phyloP scores from a whole-genome alignment of 495 filamentous ascomycete genomes.

The Aspergillus affinis region DNA sequence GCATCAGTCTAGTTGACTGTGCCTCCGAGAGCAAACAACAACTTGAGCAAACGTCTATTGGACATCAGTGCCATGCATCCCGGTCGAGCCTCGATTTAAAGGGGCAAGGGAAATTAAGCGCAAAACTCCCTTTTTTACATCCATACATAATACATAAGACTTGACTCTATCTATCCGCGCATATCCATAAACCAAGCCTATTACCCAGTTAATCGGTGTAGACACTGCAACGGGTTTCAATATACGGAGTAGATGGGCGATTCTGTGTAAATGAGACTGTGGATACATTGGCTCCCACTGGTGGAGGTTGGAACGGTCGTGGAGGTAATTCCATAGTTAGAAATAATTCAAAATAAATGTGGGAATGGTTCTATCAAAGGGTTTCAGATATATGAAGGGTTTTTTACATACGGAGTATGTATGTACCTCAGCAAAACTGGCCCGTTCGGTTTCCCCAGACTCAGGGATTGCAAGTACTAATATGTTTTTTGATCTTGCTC shows the following conservation, averaged over 20 bases:
- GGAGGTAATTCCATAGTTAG: neutral
- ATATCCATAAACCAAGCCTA: too few species aligned
- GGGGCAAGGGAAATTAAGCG: neutral
- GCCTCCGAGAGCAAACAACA: neutral
- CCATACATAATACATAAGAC: too few species aligned
- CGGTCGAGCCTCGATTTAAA: neutral
- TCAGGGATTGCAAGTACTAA: too few species aligned
- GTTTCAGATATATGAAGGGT: too few species aligned
- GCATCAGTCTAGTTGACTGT: neutral
- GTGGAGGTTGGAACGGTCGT: neutral
- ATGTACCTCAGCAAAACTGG: too few species aligned
- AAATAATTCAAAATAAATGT: neutral
- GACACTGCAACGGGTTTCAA: neutral
- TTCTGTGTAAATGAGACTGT: neutral
- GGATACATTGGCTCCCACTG: neutral
- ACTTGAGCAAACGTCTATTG: neutral
- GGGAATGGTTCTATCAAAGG: conserved; percentile 1
- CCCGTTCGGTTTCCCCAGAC: too few species aligned
- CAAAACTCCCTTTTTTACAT: too few species aligned
- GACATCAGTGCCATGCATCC: neutral
- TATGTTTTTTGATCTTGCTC: too few species aligned
- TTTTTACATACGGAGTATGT: too few species aligned
- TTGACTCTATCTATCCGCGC: too few species aligned
- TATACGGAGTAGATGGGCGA: too few species aligned
- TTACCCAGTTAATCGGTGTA: too few species aligned